Evolutionary conservation across 1,284 basidiomycete genomes (phyloP).

Genomic region (Puccinia horiana): DNA sequence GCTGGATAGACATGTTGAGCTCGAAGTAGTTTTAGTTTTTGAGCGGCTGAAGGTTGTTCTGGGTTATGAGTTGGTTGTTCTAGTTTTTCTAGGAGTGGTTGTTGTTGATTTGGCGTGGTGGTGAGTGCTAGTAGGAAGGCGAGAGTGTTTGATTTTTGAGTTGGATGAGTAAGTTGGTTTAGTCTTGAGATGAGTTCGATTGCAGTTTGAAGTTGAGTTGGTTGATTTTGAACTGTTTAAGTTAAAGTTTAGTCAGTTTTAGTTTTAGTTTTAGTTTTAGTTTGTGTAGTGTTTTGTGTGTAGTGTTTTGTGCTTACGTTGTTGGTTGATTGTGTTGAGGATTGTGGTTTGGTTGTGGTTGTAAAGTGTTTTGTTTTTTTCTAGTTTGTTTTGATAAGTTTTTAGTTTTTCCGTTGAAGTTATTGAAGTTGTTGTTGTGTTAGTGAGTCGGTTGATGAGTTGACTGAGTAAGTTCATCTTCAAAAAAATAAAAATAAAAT

Average conservation of each 20-base stretch:
- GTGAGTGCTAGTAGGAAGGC: constrained; percentile 30
- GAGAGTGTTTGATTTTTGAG: constrained; percentile 8
- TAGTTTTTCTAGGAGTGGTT: background rate
- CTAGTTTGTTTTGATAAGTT: too few species aligned
- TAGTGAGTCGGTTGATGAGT: too few species aligned
- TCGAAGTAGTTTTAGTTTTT: background rate
- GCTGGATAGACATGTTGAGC: background rate
- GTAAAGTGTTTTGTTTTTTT: too few species aligned
- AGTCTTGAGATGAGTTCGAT: constrained; percentile 30
- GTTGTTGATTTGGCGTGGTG: background rate
- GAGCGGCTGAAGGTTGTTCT: background rate
- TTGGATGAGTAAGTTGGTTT: constrained; percentile 21
- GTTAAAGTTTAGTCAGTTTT: background rate
- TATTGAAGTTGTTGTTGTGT: too few species aligned
- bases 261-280: background rate
- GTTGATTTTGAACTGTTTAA: background rate
- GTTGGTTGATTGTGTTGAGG: constrained; percentile 11
- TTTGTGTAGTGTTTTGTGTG: too few species aligned
- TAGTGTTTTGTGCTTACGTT: background rate
- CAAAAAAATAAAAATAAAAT: too few species aligned
- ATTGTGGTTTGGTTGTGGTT: too few species aligned
- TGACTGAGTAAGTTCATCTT: too few species aligned
- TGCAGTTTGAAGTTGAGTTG: constrained; percentile 1
- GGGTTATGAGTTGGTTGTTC: background rate
- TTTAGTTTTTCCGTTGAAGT: too few species aligned